phyloP scores from a whole-genome alignment of 805 yeast genomes.

The Candida taoyuanica region DNA sequence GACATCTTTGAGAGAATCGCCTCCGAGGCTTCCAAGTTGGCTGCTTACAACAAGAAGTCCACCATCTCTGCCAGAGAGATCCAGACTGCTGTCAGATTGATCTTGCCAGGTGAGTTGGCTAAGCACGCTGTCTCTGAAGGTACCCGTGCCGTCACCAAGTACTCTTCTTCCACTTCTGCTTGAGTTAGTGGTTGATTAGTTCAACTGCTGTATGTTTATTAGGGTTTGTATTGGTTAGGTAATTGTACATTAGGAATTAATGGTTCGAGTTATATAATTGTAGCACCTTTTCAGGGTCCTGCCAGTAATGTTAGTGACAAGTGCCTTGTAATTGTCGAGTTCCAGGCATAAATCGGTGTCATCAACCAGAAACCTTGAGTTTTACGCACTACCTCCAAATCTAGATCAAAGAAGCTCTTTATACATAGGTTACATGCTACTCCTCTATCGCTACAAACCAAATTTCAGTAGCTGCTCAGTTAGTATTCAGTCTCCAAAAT shows the following conservation, averaged over 20 bases:
- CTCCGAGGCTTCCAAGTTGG: slow-evolving; percentile 95
- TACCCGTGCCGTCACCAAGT: slow-evolving; percentile 97
- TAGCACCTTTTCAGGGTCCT: too few species aligned
- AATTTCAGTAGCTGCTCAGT: too few species aligned
- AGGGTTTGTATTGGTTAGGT: slow-evolving; percentile 28
- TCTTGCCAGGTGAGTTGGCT: slow-evolving; percentile 98
- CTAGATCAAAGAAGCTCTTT: too few species aligned
- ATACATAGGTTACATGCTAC: too few species aligned
- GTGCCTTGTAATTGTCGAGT: too few species aligned
- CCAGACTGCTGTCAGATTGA: slow-evolving; percentile 97
- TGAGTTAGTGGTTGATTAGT: slow-evolving; percentile 18
- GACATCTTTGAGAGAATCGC: slow-evolving; percentile 99
- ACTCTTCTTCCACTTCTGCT: slow-evolving; percentile 64
- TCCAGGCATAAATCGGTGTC: too few species aligned
- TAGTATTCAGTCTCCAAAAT: too few species aligned
- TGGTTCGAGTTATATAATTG: slow-evolving; percentile 25
- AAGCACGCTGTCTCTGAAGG: slow-evolving; percentile 99
- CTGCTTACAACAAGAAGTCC: slow-evolving; percentile 98
- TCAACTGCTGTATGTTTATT: slow-evolving; percentile 20
- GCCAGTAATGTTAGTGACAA: too few species aligned
- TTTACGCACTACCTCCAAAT: too few species aligned
- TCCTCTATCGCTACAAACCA: too few species aligned
- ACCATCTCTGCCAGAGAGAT: slow-evolving; percentile 98
- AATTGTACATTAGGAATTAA: slow-evolving; percentile 30
- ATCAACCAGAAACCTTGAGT: too few species aligned